phyloP scores from a whole-genome alignment of 2,329 filamentous ascomycete species.

The Alternaria metachromatica region DNA sequence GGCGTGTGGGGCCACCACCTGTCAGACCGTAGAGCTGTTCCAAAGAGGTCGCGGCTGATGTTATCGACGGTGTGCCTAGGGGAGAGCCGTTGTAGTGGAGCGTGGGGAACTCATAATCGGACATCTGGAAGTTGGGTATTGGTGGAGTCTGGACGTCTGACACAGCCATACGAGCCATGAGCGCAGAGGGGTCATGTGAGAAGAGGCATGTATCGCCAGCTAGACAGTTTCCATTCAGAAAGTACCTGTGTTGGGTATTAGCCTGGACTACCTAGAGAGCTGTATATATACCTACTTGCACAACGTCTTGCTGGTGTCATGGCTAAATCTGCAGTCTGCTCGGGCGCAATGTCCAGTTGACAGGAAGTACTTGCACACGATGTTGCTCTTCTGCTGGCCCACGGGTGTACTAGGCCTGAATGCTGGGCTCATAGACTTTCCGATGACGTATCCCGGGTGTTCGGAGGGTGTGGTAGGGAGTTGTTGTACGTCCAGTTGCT shows the following conservation, averaged over 20 bases:
- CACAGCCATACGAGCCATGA: conserved; percentile 81
- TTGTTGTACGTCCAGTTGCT: conserved; percentile 61
- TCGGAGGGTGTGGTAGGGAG: conserved; percentile 56
- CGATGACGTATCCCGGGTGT: conserved; percentile 77
- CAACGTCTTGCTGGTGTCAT: conserved; percentile 92
- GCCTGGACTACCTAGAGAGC: conserved; percentile 13
- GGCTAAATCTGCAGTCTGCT: conserved; percentile 95
- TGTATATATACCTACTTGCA: conserved; percentile 80
- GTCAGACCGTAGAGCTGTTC: conserved; percentile 52
- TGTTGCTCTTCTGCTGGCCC: conserved; percentile 78
- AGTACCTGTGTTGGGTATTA: conserved; percentile 69
- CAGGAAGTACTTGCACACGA: conserved; percentile 97
- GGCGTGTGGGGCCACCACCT: conserved; percentile 52
- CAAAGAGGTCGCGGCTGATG: conserved; percentile 50
- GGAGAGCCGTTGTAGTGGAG: conserved; percentile 61
- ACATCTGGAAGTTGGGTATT: conserved; percentile 74
- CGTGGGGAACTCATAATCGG: conserved; percentile 86
- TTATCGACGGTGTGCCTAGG: conserved; percentile 49
- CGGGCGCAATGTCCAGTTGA: conserved; percentile 94
- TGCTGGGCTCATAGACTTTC: conserved; percentile 82
- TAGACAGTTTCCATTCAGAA: conserved; percentile 93
- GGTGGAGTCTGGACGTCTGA: conserved; percentile 72
- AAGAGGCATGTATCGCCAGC: conserved; percentile 95
- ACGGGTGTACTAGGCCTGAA: conserved; percentile 77
- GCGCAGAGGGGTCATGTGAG: conserved; percentile 89